Percentiles rank a stretch among this genome's conserved stretches.
phyloP scores from a whole-genome alignment of 2,329 filamentous ascomycete species.

The Aspergillus arachidicola region DNA sequence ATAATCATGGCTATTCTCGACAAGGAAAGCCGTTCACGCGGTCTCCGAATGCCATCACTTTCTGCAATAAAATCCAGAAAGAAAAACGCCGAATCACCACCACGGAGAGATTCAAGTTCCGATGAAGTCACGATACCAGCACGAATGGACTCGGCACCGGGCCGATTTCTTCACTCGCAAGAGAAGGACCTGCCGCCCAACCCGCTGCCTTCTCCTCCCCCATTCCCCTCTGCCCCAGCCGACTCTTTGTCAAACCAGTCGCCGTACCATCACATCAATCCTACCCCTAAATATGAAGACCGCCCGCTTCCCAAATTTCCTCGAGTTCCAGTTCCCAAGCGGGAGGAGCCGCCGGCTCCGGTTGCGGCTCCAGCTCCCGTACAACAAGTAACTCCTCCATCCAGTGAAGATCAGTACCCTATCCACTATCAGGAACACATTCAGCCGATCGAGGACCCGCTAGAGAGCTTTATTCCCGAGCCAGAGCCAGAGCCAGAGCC shows the following conservation, averaged over 20 bases:
- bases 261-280: slow-evolving; percentile 5
- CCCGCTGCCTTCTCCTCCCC: slow-evolving; percentile 20
- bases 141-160: slow-evolving; percentile 16
- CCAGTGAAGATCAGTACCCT: slow-evolving; percentile 3
- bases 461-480: slow-evolving; percentile 40
- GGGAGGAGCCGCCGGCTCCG: slow-evolving; percentile 6
- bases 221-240: slow-evolving; percentile 12
- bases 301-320: slow-evolving; percentile 13
- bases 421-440: not conserved
- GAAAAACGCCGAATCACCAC: slow-evolving; percentile 28
- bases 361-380: slow-evolving; percentile 1
- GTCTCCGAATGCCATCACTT: slow-evolving; percentile 37
- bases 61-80: slow-evolving; percentile 34
- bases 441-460: slow-evolving; percentile 22
- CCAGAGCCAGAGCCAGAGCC: slow-evolving; percentile 28
- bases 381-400: slow-evolving; percentile 10
- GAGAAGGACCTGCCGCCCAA: slow-evolving; percentile 32
- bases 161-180: slow-evolving; percentile 21
- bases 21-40: slow-evolving; percentile 37
- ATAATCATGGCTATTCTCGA: slow-evolving; percentile 36
- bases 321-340: slow-evolving; percentile 9
- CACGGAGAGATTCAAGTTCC: slow-evolving; percentile 21
- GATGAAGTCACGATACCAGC: slow-evolving; percentile 14
- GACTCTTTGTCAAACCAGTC: slow-evolving; percentile 8
- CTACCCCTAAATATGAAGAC: not conserved